Base-by-base conservation (phyloP, 108 stramenopile genomes). In the Pseudonitzschia delicatissima region DNA sequence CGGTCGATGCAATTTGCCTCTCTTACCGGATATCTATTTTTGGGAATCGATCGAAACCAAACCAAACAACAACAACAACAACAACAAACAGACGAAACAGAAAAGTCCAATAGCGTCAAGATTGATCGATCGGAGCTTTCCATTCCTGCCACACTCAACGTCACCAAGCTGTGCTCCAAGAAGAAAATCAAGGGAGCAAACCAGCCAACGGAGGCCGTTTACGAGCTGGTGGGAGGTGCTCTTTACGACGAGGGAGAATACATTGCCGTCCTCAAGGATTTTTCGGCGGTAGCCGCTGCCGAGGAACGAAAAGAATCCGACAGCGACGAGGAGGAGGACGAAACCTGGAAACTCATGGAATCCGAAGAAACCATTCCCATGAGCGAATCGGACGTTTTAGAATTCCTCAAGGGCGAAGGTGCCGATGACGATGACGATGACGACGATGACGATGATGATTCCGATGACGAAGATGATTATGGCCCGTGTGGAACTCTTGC, bases 361-460 rank as follows among this genome's bases (percentile, higher is more conserved):
- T 37, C 67, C 17, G 74, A 75, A 47, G 74, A 75, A 58, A 50
- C 60, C 52, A 68, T 75, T 45, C 74, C 67, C 28, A 68, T 75
- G 67, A 67, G 48, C 13, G 67, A 68, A 57, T 15, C 2, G 1
- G 67, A 68, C 53, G 66, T 67, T 11, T 37, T 75, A 6, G 74
- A 75, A 15, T 75, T 75, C 47, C 2, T 75, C 15, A 64, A 67
- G 63, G 73, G 73, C 36, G 59, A 62, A 51, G 73, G 64, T 18
- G 57, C 59, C 20, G 66, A 66, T 13, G 66, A 67, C 17, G 31
- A 32, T 29, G n/a, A 33, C 31, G 53, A 55, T 9, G 26, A 33
- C 2, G 53, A 55, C 11, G 31, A 32, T 5, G 32, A 55, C 53
- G 53, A 35, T 15, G 36, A 5, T 18, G 58, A 36, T 35, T 11